A percentile compares a stretch with the other conserved stretches of the same genome.
Evolutionary conservation across 148 eudicot species (phyloP).

Genomic region (Chenopodium suecicum): DNA sequence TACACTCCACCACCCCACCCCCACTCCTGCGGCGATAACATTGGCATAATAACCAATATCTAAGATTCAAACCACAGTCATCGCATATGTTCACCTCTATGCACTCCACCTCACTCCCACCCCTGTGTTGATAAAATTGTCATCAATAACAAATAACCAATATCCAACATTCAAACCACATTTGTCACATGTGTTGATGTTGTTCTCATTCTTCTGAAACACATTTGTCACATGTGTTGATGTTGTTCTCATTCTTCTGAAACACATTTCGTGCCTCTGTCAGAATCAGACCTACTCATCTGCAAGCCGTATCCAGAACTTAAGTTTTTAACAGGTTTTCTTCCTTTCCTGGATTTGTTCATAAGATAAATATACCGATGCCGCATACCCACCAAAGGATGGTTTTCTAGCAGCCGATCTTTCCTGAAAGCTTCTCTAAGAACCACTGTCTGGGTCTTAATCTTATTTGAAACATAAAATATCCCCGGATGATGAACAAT

Average conservation of each 20-base stretch:
- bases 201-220: slow-evolving; percentile 1
- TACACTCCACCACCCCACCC: background rate
- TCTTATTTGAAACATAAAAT: slow-evolving; percentile 73
- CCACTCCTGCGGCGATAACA: background rate
- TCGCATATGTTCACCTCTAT: background rate
- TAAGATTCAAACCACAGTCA: background rate
- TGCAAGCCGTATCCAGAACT: slow-evolving; percentile 13
- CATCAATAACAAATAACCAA: no score
- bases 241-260: background rate
- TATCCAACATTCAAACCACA: background rate
- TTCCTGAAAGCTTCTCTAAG: slow-evolving; percentile 69
- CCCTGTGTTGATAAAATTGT: no score
- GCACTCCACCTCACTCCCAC: no score
- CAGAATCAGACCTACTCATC: slow-evolving; percentile 9
- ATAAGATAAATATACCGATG: slow-evolving; percentile 63
- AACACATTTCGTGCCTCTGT: slow-evolving; percentile 8
- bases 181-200: background rate
- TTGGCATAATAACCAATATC: background rate
- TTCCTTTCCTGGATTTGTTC: slow-evolving; percentile 47
- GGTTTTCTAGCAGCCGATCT: slow-evolving; percentile 50
- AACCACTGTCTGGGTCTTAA: slow-evolving; percentile 77
- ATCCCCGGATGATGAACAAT: slow-evolving; percentile 74
- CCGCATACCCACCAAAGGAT: slow-evolving; percentile 72
- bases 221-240: background rate
- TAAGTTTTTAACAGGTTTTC: slow-evolving; percentile 14